Base-by-base conservation (phyloP, 2,329 filamentous ascomycete species). In the Fusarium falciforme region DNA sequence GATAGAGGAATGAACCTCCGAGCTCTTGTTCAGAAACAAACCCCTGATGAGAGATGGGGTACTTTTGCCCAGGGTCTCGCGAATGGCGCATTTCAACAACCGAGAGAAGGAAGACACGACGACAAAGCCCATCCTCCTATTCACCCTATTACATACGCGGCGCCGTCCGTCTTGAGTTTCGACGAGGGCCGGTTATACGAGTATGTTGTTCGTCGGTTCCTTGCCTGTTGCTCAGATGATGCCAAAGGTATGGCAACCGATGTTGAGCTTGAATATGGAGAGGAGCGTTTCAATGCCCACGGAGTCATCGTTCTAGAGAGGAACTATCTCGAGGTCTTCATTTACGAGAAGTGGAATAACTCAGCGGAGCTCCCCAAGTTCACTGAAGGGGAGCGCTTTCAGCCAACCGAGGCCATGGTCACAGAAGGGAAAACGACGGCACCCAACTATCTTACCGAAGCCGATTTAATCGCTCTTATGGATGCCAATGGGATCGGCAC, bases 401-500 rank as follows among this genome's bases (percentile, higher is more conserved):
- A 94, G 80, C 96, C 96, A 0, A 94, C 92, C 1, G 95, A 98
- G 83, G 96, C 95, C 5, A 91, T 93, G 77, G 94, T 99, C 84
- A 92, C 90, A 1, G 95, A 98, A 77, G 96, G 96, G n/a, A 93
- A 97, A 82, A 99, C 96, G 0, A 90, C 89, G 1, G 87, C 95
- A 14, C 96, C 96, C 0, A 90, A 89, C 25, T 98, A 97, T 80
- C 87, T 99, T 33, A 98, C 96, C 0, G 96, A 99, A 81, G 95
- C 96, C 0, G 96, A 99, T 80, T 87, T 99, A 29, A 98, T 99
- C 80, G 93, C 93, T 4, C 89, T 99, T 12, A 99, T 99, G 96
- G 96, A 99, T 84, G 95, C 94, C 52, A 99, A 99, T 80, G 96
- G 96, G 3, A 99, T 99, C 73, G 96, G 96, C 14, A 99, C 96